Conservation (phyloP, 345 rosid species). For the Citrus inodora region DNA sequence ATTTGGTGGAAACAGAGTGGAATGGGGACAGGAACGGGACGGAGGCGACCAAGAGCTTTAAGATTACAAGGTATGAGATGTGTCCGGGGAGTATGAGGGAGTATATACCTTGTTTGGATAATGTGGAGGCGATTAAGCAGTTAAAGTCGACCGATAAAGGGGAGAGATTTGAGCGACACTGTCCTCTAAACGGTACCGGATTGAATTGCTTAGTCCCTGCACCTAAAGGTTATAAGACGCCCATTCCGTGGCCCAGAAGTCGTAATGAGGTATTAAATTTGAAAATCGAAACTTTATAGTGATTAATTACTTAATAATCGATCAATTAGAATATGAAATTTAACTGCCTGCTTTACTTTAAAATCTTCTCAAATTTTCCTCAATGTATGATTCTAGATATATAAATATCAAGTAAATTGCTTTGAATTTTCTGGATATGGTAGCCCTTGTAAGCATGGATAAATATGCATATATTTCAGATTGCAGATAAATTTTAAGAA, state of each 20-base stretch:
- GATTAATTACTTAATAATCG: background rate
- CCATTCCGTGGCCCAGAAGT: conserved; percentile 91
- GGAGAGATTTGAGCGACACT: conserved; percentile 79
- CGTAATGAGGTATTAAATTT: conserved; percentile 69
- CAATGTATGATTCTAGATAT: background rate
- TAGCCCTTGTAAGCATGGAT: too few relatives aligned
- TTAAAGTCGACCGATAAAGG: conserved; percentile 77
- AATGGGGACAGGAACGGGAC: conserved; percentile 29
- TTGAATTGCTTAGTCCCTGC: conserved; percentile 80
- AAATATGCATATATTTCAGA: too few relatives aligned
- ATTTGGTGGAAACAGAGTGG: conserved; percentile 44
- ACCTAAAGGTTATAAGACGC: conserved; percentile 66
- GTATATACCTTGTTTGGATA: conserved; percentile 88
- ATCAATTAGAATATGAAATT: background rate
- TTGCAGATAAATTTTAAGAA: background rate
- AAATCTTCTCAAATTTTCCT: background rate
- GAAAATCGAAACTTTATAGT: too few relatives aligned
- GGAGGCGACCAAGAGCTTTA: conserved; percentile 23
- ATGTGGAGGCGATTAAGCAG: conserved; percentile 56
- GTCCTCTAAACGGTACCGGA: conserved; percentile 58
- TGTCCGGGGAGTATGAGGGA: conserved; percentile 69
- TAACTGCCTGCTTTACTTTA: background rate
- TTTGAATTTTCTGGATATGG: background rate
- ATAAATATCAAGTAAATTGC: background rate
- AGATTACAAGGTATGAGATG: conserved; percentile 37